A percentile compares a stretch with the other conserved stretches of the same genome.
Conservation (phyloP, 805 yeast genomes). For the Candida qinlingensis region DNA sequence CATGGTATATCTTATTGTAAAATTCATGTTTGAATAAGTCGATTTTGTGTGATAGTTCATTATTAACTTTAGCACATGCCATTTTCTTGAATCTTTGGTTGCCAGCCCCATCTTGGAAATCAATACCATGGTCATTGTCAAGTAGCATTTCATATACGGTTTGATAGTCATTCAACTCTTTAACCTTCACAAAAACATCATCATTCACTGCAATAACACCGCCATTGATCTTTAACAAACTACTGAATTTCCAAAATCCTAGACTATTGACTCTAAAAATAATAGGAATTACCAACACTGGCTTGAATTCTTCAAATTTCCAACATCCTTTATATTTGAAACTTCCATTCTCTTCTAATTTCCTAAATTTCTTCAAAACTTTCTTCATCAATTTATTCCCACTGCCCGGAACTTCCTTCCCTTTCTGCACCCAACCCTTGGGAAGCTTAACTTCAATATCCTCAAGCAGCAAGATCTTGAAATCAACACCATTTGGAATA, state of each 20-base stretch:
- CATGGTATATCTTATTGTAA: neutral
- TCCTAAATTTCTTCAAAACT: too few relatives aligned
- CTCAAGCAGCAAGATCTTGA: neutral
- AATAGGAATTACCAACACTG: slow-evolving; percentile 2
- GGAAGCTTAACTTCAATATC: neutral
- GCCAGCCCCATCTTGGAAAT: neutral
- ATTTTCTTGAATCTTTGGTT: neutral
- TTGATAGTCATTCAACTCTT: neutral
- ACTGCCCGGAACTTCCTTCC: neutral
- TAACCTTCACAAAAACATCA: neutral
- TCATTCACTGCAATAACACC: neutral
- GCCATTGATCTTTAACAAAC: neutral
- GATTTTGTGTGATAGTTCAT: neutral
- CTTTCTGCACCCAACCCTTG: neutral
- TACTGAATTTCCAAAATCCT: slow-evolving; percentile 2
- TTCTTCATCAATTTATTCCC: too few relatives aligned
- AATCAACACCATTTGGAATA: slow-evolving; percentile 1
- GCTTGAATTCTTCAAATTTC: slow-evolving; percentile 5
- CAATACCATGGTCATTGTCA: neutral
- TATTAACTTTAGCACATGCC: neutral
- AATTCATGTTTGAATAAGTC: neutral
- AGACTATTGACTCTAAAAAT: neutral
- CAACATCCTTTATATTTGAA: slow-evolving; percentile 3
- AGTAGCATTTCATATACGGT: neutral
- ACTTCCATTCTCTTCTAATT: neutral